Evolutionary conservation across 345 rosid species (phyloP), one percentile per base, ranked within the genome.

Genomic region (Dovyalis caffra): DNA sequence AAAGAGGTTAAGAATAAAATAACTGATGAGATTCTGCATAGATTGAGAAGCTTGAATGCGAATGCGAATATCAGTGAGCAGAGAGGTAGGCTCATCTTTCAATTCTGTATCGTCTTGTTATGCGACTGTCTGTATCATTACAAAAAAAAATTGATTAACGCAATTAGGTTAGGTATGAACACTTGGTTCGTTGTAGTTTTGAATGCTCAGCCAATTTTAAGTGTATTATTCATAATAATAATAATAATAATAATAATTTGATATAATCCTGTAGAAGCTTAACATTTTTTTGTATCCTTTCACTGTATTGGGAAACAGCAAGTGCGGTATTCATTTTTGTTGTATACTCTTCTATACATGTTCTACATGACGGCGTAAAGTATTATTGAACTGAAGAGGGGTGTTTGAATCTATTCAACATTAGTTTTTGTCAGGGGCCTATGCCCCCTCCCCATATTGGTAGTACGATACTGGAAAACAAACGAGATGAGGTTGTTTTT

Each of bases 1-100:
- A 77, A 63, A 72, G 66, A 77, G 53, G 82, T 90, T 69, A 92
- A 89, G 73, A 87, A 77, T 71, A 88, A 70, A 80, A 82, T 96
- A 78, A 80, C 82, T 20, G 92, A 90, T 81, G 97, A 96, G 83
- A 84, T 96, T 74, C 66, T 96, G 64, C 79, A 49, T 86, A 81
- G 79, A 74, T 76, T 96, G 65, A 90, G 74, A 80, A 84, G 80
- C 74, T 81, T 90, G 71, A 76, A 79, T 53, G 80, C 67, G 2
- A 83, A 80, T 72, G 87, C 87, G 0, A 87, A 81, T 87, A 76
- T 72, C 49, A 86, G 82, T 7, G 81, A 75, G 43, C 85, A 87
- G 71, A 86, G 88, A 90, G 95, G 99, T 93, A 51, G 81, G 92
- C 81, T 70, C 32, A 1, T 1, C 4, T n/a, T 64, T 69, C 10